Evolutionary conservation across 768 basidiomycete genomes (phyloP).

Genomic region (Amanita rimosa): DNA sequence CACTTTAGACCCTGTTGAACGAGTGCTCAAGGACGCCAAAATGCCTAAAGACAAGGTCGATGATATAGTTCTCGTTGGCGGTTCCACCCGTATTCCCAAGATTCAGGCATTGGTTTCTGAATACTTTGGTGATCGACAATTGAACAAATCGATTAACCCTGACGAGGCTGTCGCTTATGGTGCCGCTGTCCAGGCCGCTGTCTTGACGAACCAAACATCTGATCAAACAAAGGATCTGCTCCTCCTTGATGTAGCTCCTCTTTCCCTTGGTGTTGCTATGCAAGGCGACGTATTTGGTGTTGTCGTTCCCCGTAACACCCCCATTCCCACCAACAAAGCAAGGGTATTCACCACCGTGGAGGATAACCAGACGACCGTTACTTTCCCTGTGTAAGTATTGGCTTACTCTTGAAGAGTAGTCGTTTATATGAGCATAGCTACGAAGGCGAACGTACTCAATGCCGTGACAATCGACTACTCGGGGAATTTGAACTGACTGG

Average conservation of each 20-base stretch:
- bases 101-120: slow-evolving; percentile 97
- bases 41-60: slow-evolving; percentile 96
- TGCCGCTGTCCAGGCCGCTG: slow-evolving; percentile 98
- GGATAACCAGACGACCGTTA: slow-evolving; percentile 99
- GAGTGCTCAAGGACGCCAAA: slow-evolving; percentile 98
- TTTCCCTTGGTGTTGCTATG: slow-evolving; percentile 99
- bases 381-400: slow-evolving; percentile 84
- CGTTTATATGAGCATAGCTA: slow-evolving; percentile 36
- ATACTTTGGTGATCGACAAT: slow-evolving; percentile 93
- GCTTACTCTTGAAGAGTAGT: background rate
- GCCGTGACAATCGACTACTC: slow-evolving; percentile 97
- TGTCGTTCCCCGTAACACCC: slow-evolving; percentile 98
- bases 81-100: slow-evolving; percentile 99
- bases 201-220: slow-evolving; percentile 96
- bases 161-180: slow-evolving; percentile 99
- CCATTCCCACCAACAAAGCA: slow-evolving; percentile 99
- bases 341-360: slow-evolving; percentile 99
- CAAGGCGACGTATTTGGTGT: slow-evolving; percentile 99
- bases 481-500: slow-evolving; percentile 99
- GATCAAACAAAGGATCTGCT: slow-evolving; percentile 98
- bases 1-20: slow-evolving; percentile 96
- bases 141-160: slow-evolving; percentile 99
- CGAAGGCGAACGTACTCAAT: slow-evolving; percentile 99
- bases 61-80: slow-evolving; percentile 99
- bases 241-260: slow-evolving; percentile 95